Conservation (phyloP, 1,284 basidiomycete species). For the Cutaneotrichosporon spelunceum region DNA sequence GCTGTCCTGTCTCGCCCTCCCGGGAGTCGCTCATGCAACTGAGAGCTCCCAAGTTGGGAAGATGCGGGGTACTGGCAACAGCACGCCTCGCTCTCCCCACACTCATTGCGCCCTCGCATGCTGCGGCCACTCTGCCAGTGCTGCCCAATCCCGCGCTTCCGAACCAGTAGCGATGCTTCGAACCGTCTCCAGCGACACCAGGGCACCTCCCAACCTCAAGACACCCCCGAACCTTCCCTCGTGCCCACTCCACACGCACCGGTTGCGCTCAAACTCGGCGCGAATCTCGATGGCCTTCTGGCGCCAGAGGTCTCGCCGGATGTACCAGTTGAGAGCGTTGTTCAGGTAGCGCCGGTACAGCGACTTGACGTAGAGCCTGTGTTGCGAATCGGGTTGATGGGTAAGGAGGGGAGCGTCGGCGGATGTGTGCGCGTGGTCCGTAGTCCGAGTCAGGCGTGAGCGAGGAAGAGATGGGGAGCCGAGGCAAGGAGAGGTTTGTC, state of each 20-base stretch:
- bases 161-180: neutral
- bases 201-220: too few species aligned
- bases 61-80: neutral
- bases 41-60: too few species aligned
- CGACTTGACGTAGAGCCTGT: conserved; percentile 75
- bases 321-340: conserved; percentile 84
- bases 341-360: conserved; percentile 82
- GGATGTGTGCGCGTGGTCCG: neutral
- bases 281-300: conserved; percentile 76
- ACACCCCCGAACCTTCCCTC: neutral
- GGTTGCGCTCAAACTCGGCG: conserved; percentile 86
- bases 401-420: too few species aligned
- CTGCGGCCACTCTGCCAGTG: neutral
- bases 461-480: neutral
- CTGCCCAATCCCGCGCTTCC: neutral
- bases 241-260: conserved; percentile 57
- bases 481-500: neutral
- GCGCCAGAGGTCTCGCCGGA: conserved; percentile 81
- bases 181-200: neutral
- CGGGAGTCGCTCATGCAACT: too few species aligned
- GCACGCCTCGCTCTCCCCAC: neutral
- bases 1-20: too few species aligned
- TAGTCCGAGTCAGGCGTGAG: neutral
- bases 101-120: too few species aligned
- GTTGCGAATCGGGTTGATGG: neutral